A percentile compares a stretch with the other conserved stretches of the same genome.
These are phyloP conservation scores for Steccherinum ochraceum DNA, from an alignment of 768 basidiomycete genomes.

Conservation along the genomic window DNA sequence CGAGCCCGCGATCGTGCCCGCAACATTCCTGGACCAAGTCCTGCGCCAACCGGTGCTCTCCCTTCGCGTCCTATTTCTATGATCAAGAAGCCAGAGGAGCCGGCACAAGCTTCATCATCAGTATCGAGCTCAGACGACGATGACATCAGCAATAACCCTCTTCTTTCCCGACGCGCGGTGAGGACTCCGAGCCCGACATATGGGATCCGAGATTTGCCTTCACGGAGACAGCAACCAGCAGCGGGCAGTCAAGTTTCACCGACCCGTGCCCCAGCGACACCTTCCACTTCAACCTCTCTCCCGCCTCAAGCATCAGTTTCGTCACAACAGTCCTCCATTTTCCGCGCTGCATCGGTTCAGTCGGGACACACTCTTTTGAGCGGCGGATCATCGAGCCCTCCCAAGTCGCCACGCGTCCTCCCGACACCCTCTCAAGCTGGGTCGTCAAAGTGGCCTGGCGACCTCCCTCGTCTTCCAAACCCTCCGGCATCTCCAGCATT, in stretches of 20 bases:
- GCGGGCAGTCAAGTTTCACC: not conserved
- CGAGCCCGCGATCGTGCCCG: conserved; percentile 1
- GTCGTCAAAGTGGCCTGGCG: conserved; percentile 15
- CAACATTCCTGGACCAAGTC: conserved; percentile 1
- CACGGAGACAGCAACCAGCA: conserved; percentile 12
- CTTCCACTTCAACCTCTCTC: not conserved
- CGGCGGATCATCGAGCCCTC: too few species aligned
- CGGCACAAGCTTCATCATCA: not conserved
- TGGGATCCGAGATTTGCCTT: conserved; percentile 7
- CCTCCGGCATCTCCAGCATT: conserved; percentile 8
- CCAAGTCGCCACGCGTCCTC: not conserved
- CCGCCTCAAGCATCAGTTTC: too few species aligned
- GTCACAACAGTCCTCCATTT: not conserved
- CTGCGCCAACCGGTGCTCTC: not conserved
- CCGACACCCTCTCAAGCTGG: not conserved
- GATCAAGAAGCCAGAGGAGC: not conserved
- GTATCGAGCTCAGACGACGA: conserved; percentile 10
- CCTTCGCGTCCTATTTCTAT: conserved; percentile 1
- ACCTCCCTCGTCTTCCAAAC: conserved; percentile 18
- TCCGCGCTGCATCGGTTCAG: not conserved
- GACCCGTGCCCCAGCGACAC: not conserved
- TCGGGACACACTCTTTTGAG: not conserved
- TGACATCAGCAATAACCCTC: conserved; percentile 10
- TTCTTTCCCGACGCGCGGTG: conserved; percentile 1
- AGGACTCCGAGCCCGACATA: conserved; percentile 10